phyloP scores from a whole-genome alignment of 495 filamentous ascomycete species.

The Pyronema omphalodes region DNA sequence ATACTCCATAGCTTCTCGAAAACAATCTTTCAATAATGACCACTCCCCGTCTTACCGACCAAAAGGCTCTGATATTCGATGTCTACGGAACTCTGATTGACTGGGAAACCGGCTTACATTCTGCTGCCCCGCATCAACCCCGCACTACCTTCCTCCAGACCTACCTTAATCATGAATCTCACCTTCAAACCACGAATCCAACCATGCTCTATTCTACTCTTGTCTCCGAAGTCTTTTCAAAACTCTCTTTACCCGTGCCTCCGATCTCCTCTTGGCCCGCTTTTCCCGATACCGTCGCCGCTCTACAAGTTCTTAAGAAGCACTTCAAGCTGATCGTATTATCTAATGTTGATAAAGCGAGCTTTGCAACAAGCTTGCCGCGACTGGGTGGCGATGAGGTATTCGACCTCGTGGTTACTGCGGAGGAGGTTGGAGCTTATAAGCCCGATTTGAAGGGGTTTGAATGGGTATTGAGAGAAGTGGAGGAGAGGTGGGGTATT shows the following conservation, averaged over 20 bases:
- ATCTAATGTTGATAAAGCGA: slow-evolving; percentile 50
- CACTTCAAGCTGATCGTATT: slow-evolving; percentile 52
- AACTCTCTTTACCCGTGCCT: slow-evolving; percentile 28
- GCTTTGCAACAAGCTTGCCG: slow-evolving; percentile 36
- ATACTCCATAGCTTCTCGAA: neutral
- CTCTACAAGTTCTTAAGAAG: slow-evolving; percentile 35
- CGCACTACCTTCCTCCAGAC: slow-evolving; percentile 23
- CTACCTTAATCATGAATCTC: slow-evolving; percentile 29
- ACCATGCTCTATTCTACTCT: slow-evolving; percentile 39
- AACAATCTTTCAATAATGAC: too few species aligned
- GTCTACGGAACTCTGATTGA: slow-evolving; percentile 53
- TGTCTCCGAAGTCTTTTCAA: slow-evolving; percentile 32
- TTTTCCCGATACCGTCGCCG: slow-evolving; percentile 46
- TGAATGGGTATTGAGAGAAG: slow-evolving; percentile 38
- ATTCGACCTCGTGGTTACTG: slow-evolving; percentile 57
- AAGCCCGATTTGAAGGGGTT: slow-evolving; percentile 56
- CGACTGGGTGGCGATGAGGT: slow-evolving; percentile 30
- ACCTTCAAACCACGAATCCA: slow-evolving; percentile 33
- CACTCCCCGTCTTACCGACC: neutral
- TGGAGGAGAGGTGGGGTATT: slow-evolving; percentile 37
- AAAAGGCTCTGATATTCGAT: slow-evolving; percentile 47
- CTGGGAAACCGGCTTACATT: slow-evolving; percentile 24
- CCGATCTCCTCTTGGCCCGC: slow-evolving; percentile 41
- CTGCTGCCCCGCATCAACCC: slow-evolving; percentile 25
- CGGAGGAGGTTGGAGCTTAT: slow-evolving; percentile 56